Conservation (phyloP, 2,329 filamentous ascomycete species). For the Fusarium sp. region DNA sequence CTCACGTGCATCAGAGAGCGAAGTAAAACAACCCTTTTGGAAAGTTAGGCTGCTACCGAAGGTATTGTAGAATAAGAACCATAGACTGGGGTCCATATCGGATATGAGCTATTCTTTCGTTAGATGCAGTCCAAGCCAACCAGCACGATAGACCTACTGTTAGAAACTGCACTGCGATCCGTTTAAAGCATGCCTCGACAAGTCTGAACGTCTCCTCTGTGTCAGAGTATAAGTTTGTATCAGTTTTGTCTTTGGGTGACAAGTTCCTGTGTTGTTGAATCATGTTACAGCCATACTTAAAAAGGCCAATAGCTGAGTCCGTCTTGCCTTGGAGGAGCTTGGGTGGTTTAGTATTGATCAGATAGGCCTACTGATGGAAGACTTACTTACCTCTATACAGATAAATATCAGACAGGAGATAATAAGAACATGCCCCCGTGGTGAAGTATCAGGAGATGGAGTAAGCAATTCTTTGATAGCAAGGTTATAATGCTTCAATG, state of each 20-base stretch:
- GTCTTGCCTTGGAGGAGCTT: slow-evolving; percentile 32
- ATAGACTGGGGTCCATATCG: slow-evolving; percentile 1
- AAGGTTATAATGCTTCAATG: slow-evolving; percentile 22
- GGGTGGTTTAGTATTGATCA: background rate
- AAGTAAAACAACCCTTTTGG: background rate
- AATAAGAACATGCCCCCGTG: slow-evolving; percentile 6
- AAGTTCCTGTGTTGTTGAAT: slow-evolving; percentile 9
- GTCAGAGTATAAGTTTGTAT: background rate
- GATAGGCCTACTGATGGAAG: too few relatives aligned
- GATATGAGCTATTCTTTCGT: slow-evolving; percentile 6
- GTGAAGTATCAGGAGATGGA: background rate
- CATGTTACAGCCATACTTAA: slow-evolving; percentile 30
- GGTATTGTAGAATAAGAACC: background rate
- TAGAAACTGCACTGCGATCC: slow-evolving; percentile 14
- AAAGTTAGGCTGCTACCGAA: background rate
- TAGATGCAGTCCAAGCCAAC: rapidly evolving
- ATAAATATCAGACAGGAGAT: slow-evolving; percentile 32
- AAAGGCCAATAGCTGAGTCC: slow-evolving; percentile 16
- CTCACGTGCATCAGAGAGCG: slow-evolving; percentile 12
- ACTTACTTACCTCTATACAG: slow-evolving; percentile 31
- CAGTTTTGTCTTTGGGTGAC: rapidly evolving
- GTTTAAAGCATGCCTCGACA: slow-evolving; percentile 6
- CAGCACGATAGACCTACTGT: background rate
- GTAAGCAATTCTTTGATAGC: slow-evolving; percentile 12
- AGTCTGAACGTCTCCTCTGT: background rate